Evolutionary conservation across 805 yeast species (phyloP).

Genomic region (Tetrapisispora arboricola): DNA sequence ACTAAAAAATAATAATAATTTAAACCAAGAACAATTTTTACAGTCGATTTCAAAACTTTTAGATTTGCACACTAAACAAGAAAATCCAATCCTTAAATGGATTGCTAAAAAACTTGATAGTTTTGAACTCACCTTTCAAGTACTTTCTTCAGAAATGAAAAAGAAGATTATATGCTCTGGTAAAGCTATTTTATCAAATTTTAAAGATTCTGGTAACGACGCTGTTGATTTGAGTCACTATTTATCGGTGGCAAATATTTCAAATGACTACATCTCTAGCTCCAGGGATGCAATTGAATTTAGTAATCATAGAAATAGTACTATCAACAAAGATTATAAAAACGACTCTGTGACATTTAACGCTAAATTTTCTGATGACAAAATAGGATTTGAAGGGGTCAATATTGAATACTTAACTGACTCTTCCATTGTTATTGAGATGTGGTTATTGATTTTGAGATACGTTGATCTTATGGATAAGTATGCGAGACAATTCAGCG

Average conservation of each 20-base stretch:
- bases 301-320: slow-evolving; percentile 2
- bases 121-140: slow-evolving; percentile 32
- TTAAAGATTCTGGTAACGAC: slow-evolving; percentile 10
- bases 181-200: slow-evolving; percentile 29
- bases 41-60: slow-evolving; percentile 43
- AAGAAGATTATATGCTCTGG: slow-evolving; percentile 33
- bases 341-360: not conserved
- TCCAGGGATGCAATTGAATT: slow-evolving; percentile 4
- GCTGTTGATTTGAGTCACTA: slow-evolving; percentile 28
- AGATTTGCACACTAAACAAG: slow-evolving; percentile 38
- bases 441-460: slow-evolving; percentile 45
- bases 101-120: slow-evolving; percentile 39
- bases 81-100: slow-evolving; percentile 59
- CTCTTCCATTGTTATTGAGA: slow-evolving; percentile 44
- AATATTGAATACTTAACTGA: slow-evolving; percentile 31
- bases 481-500: slow-evolving; percentile 33
- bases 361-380: not conserved
- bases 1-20: slow-evolving; percentile 11
- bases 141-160: slow-evolving; percentile 34
- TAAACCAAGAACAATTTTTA: slow-evolving; percentile 27
- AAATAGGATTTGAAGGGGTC: not conserved
- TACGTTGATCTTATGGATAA: slow-evolving; percentile 34
- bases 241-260: slow-evolving; percentile 18
- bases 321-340: slow-evolving; percentile 1
- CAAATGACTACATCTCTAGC: slow-evolving; percentile 8